These are phyloP conservation scores for Xylaria arbuscula DNA, from an alignment of 2,329 filamentous ascomycete species.

Conservation along the genomic window DNA sequence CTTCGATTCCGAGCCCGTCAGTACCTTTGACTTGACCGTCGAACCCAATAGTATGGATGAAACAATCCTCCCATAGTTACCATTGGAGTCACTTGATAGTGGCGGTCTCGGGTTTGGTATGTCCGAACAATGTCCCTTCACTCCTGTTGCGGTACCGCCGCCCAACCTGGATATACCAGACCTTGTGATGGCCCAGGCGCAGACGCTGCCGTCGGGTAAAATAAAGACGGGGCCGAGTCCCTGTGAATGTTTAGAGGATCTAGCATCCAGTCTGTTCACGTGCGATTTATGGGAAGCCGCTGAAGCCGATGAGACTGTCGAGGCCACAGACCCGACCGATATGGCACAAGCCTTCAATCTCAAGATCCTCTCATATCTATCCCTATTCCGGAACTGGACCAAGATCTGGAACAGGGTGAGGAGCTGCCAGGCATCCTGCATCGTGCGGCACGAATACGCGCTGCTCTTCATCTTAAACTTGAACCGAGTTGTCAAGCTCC, in stretches of 20 bases:
- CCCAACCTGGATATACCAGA: not conserved
- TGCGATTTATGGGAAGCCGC: constrained; percentile 4
- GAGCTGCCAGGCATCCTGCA: not conserved
- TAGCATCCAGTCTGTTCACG: not conserved
- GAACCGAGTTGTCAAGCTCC: not conserved
- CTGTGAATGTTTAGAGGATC: not conserved
- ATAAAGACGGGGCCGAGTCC: not conserved
- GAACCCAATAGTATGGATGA: not conserved
- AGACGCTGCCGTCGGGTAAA: not conserved
- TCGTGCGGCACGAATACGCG: not conserved
- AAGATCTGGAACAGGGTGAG: not conserved
- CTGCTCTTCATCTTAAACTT: constrained; percentile 1
- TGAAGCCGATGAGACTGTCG: not conserved
- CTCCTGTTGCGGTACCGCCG: not conserved
- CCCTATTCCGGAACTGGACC: not conserved
- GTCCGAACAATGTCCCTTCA: not conserved
- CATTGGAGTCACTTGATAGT: not conserved
- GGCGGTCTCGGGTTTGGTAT: not conserved
- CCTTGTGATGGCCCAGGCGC: not conserved
- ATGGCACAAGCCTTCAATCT: not conserved
- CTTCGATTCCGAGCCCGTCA: not conserved
- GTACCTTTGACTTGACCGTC: not conserved
- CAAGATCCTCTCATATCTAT: not conserved
- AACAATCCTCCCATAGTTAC: not conserved
- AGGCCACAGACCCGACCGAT: not conserved